Conservation (phyloP, 345 rosid species). For the Sonneratia alba region DNA sequence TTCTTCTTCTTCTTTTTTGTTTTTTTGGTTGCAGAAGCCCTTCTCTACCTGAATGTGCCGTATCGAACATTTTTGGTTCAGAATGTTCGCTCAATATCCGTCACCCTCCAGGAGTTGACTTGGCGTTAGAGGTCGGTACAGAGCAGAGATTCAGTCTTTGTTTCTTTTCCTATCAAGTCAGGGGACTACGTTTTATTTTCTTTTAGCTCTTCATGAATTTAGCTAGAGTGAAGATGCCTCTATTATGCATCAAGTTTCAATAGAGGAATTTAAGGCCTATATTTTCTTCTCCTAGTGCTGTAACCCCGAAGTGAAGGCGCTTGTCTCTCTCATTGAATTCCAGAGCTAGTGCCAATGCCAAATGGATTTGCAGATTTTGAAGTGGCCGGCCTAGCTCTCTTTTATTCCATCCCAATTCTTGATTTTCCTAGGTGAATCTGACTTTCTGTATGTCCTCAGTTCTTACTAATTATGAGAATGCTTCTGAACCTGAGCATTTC, state of each 20-base stretch:
- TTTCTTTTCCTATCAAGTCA: background rate
- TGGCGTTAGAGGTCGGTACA: conserved; percentile 33
- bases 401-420: background rate
- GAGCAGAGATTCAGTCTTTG: background rate
- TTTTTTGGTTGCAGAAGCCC: conserved; percentile 34
- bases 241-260: background rate
- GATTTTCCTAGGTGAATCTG: background rate
- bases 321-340: background rate
- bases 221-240: background rate
- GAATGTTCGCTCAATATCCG: conserved; percentile 20
- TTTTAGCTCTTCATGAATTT: background rate
- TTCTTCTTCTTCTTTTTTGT: background rate
- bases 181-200: background rate
- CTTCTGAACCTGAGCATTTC: background rate
- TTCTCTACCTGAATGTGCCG: conserved; percentile 20
- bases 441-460: background rate
- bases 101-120: conserved; percentile 13
- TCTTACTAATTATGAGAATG: background rate
- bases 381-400: background rate
- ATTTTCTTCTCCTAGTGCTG: background rate
- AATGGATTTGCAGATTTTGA: background rate
- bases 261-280: background rate
- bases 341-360: background rate
- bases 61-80: conserved; percentile 14
- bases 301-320: background rate